Evolutionary conservation across 169 alveolate species (phyloP), one percentile per base, ranked within the genome.

Genomic region (Plasmodium vivax): DNA sequence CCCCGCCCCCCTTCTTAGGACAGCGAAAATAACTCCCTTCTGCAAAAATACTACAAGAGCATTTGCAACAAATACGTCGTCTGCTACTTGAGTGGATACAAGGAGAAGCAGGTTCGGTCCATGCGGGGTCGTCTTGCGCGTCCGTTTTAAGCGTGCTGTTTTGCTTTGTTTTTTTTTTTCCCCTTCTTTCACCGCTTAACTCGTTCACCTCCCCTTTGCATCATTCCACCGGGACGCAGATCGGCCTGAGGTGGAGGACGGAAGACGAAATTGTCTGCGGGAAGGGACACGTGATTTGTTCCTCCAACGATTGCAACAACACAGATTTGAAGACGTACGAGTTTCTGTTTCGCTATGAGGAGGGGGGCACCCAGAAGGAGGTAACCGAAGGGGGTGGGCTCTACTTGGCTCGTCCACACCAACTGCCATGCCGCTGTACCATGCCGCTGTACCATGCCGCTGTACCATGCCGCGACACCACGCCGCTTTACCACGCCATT

Each of bases 191-290:
- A 23, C 34, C 7, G 74, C n/a, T 16, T 58, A 10, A 2, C n/a
- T n/a, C 10, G 72, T 62, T 36, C 47, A 68, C 23, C 38, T 56
- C 30, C 5, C 45, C 36, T 83, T 36, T 83, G 34, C 47, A 8
- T 38, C 41, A 16, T 68, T 9, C n/a, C 74, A 58, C 74, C 34
- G 34, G 34, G 6, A 23, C 36, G 27, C 43, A 90, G 94, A 90
- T 90, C 34, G 94, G 94, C 6, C 51, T 90, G 8, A 90, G 94
- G 82, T 90, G 94, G 94, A 62, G 94, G 81, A 90, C 94, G 73
- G 94, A 90, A 71, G 94, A 82, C 19, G 94, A 90, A 83, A 83
- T 90, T 41, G 82, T 90, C 5, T 56, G 56, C 9, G 94, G 94
- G 6, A 90, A 90, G 77, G 94, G 94, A 45, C 92, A 90, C 30